Evolutionary conservation across 176 grass and related monocot species (phyloP), one percentile per base, ranked within the genome.

Genomic region (Avena atlantica): DNA sequence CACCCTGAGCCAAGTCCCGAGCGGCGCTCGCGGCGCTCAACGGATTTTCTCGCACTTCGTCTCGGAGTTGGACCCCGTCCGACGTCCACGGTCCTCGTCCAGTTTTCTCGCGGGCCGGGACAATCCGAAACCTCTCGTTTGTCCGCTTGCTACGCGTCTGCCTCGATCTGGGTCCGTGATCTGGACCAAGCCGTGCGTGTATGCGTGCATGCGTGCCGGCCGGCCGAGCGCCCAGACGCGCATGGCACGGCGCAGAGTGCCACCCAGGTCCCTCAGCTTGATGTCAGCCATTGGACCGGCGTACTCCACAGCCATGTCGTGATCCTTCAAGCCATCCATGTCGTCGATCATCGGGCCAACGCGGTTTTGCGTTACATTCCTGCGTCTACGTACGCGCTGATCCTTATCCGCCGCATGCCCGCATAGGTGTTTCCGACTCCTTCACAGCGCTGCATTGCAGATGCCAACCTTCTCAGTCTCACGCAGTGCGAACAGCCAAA

Each of bases 191-290:
- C 12, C 55, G 17, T 15, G 56, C 42, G 17, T 21, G n/a, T n/a
- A n/a, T n/a, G n/a, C n/a, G n/a, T n/a, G 61, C 16, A 37, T 15
- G 52, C 14, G 56, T 16, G 83, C 69, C 83, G 78, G 89, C 89
- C 89, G 89, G 85, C 84, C 74, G 8, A 11, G 56, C 67, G 47
- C 9, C 40, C 25, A n/a, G 64, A 68, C 72, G 60, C 78, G 86
- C 44, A 55, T 24, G 67, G 78, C 37, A 78, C 64, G 44, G 29
- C 82, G 16, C 83, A 56, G 27, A 53, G 13, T 19, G 62, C 89
- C 79, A 31, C 29, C 29, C 29, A 63, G 62, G 63, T 85, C 78
- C 68, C 74, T 14, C 1, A 8, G 20, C 23, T 7, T 45, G 56
- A 81, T 44, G 78, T 56, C 82, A 80, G 0, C 45, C 62, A 5